Conservation (phyloP, 2,329 filamentous ascomycete species). For the Emmonsiellopsis sp. region DNA sequence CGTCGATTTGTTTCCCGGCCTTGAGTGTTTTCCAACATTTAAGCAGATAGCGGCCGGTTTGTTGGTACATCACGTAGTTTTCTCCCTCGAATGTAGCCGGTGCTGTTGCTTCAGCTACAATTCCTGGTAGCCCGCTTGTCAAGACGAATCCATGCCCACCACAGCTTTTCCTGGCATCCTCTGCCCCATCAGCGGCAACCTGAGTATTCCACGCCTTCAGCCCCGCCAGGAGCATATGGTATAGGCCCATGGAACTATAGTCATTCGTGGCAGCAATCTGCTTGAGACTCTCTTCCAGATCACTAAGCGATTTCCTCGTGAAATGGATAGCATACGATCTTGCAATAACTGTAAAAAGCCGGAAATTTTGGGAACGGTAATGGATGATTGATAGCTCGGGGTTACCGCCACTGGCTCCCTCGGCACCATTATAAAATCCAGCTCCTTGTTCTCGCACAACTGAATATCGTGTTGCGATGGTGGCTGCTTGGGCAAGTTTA, state of each 20-base stretch:
- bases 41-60: slow-evolving; percentile 23
- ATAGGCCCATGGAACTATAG: slow-evolving; percentile 10
- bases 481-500: slow-evolving; percentile 23
- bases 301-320: slow-evolving; percentile 8
- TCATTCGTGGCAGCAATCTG: slow-evolving; percentile 5
- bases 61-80: slow-evolving; percentile 33
- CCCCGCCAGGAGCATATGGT: slow-evolving; percentile 19
- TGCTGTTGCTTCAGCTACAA: slow-evolving; percentile 18
- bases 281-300: slow-evolving; percentile 8
- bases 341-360: slow-evolving; percentile 17
- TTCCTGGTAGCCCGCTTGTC: slow-evolving; percentile 24
- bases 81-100: slow-evolving; percentile 30
- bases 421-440: slow-evolving; percentile 14
- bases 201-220: slow-evolving; percentile 20
- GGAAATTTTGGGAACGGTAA: slow-evolving; percentile 19
- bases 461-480: slow-evolving; percentile 25
- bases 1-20: slow-evolving; percentile 5
- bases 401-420: slow-evolving; percentile 6
- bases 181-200: slow-evolving; percentile 20
- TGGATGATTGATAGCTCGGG: slow-evolving; percentile 14
- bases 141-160: slow-evolving; percentile 30
- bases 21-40: slow-evolving; percentile 6
- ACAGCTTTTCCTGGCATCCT: slow-evolving; percentile 27
- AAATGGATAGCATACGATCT: slow-evolving; percentile 20
- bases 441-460: slow-evolving; percentile 14